Evolutionary conservation across 2,329 filamentous ascomycete genomes (phyloP).

Genomic region (Ophiosphaerella narmari): DNA sequence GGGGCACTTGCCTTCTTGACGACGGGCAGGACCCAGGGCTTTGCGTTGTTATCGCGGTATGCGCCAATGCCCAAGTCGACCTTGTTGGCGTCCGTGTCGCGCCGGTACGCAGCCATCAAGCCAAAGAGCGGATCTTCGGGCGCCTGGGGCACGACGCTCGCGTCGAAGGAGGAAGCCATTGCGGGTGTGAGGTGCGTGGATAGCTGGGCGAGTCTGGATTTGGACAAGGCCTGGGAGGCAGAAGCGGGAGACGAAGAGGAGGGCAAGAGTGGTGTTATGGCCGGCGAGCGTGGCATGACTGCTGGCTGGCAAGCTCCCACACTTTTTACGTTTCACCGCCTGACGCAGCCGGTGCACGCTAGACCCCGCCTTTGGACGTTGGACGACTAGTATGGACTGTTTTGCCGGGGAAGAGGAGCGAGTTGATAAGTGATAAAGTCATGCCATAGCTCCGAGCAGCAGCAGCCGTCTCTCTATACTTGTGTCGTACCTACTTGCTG

Average conservation of each 20-base stretch:
- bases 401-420: not conserved
- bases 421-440: too few relatives aligned
- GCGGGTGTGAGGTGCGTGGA: slow-evolving; percentile 70
- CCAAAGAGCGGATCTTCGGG: slow-evolving; percentile 96
- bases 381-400: slow-evolving; percentile 6
- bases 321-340: slow-evolving; percentile 32
- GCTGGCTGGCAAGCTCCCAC: slow-evolving; percentile 16
- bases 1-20: slow-evolving; percentile 79
- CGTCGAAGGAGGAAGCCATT: slow-evolving; percentile 70
- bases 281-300: slow-evolving; percentile 34
- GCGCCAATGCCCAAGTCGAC: slow-evolving; percentile 95
- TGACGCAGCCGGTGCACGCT: slow-evolving; percentile 26
- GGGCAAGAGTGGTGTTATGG: not conserved
- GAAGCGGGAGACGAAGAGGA: slow-evolving; percentile 11
- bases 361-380: slow-evolving; percentile 24
- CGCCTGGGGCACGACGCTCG: slow-evolving; percentile 80
- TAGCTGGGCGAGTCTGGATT: slow-evolving; percentile 59
- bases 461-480: not conserved
- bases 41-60: slow-evolving; percentile 92
- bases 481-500: slow-evolving; percentile 7
- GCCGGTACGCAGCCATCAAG: slow-evolving; percentile 83
- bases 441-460: too few relatives aligned
- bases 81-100: slow-evolving; percentile 77
- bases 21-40: slow-evolving; percentile 95
- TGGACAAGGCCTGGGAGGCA: slow-evolving; percentile 25